These are phyloP conservation scores for Citeromyces hawaiiensis DNA, from an alignment of 1,139 yeast genomes.

Conservation along the genomic window DNA sequence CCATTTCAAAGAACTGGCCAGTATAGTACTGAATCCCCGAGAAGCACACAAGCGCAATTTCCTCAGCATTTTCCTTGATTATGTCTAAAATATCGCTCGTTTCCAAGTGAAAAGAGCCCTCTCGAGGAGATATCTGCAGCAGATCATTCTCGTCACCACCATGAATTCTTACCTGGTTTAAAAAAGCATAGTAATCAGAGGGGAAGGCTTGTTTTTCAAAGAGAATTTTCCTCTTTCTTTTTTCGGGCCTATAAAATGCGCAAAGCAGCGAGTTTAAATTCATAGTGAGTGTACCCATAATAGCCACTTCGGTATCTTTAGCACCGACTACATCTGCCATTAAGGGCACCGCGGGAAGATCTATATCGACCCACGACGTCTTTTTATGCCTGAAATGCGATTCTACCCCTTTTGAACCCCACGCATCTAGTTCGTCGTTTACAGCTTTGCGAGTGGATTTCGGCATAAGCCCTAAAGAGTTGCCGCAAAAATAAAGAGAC, in stretches of 20 bases:
- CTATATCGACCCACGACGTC: conserved; percentile 74
- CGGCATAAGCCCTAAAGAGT: conserved; percentile 88
- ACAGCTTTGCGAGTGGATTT: conserved; percentile 42
- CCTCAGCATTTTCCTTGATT: conserved; percentile 46
- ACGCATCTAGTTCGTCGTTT: conserved; percentile 58
- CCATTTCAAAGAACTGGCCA: conserved; percentile 75
- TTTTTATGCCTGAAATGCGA: conserved; percentile 62
- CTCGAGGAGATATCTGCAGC: conserved; percentile 46
- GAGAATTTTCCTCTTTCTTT: conserved; percentile 50
- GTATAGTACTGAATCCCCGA: conserved; percentile 91
- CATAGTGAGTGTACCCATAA: conserved; percentile 77
- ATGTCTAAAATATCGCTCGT: conserved; percentile 49
- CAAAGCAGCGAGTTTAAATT: conserved; percentile 66
- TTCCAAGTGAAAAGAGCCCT: conserved; percentile 39
- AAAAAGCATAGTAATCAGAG: conserved; percentile 79
- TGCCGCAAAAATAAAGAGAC: conserved; percentile 69
- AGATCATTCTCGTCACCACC: conserved; percentile 44
- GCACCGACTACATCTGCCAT: conserved; percentile 74
- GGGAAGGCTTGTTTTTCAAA: conserved; percentile 88
- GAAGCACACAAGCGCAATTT: conserved; percentile 61
- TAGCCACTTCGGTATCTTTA: conserved; percentile 57
- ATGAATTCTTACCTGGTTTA: conserved; percentile 55
- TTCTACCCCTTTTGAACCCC: conserved; percentile 73
- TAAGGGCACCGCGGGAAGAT: conserved; percentile 57
- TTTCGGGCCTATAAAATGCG: conserved; percentile 61